Evolutionary conservation across 202 grass and related monocot species (phyloP), one percentile per base, ranked within the genome.

Genomic region (Carex arenaria): DNA sequence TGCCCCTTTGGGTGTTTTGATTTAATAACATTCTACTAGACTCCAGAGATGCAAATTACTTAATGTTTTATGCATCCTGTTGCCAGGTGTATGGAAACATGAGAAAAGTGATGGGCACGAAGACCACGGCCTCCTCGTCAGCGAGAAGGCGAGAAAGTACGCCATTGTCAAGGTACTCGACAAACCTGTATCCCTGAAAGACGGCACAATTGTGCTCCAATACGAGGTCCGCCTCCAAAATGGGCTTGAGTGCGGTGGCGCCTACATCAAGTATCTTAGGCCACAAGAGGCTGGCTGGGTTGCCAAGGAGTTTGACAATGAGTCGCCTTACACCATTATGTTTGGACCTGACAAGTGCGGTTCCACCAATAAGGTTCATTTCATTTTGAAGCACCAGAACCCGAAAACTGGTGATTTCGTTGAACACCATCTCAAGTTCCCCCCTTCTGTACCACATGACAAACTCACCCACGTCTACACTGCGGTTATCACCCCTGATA

Each of bases 291-390:
- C 89, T 2, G 65, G 87, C 78, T 93, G 92, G 92, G 74, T 85
- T 49, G 83, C 92, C 53, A 92, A 94, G 82, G 90, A 87, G 49
- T 97, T 97, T 82, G 88, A 94, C 20, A 94, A 97, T 76, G 94
- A 94, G 38, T 90, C 90, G 45, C 95, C 95, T 47, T 97, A 94
- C 79, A 80, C 84, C 13, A 97, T 97, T 26, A 97, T 97, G 94
- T 97, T 97, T 87, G 95, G 95, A 60, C 95, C 95, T 67, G 95
- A 94, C 87, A 97, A 97, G 77, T 97, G 95, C 70, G 95, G 95
- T 22, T 97, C 92, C 15, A 97, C 95, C 0, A 97, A 97, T 88
- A 97, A 97, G 87, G 92, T 97, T 63, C 95, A 97, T 77, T 97
- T 97, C 75, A 97, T 97, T 83, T 75, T 97, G 79, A 87, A 93